Base-by-base conservation (phyloP, 495 filamentous ascomycete species). In the Penicillium nucicola region DNA sequence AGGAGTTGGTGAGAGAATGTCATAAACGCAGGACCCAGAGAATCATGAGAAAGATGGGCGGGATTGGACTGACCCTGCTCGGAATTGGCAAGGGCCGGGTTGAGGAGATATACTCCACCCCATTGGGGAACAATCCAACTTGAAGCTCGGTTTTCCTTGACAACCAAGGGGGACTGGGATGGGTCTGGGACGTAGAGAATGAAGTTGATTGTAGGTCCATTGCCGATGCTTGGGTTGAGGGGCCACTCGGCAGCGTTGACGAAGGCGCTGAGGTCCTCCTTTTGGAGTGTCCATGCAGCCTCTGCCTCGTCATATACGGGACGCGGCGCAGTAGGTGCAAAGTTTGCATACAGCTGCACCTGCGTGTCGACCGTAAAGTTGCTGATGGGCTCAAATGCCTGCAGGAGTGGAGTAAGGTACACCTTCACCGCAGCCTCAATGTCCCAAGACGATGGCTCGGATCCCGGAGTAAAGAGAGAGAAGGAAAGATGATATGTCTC, bases 221-320 rank as follows among this genome's bases (percentile, higher is more conserved):
- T 84, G 30, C 92, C 95, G 57, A 97, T 96, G 61, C 90, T 96
- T 13, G 93, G 93, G 57, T 86, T 92, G 20, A 98, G 71, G 0
- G 93, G 93, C 93, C 93, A 98, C 71, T 98, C 95, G 6, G 93
- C 93, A 25, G 90, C 91, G 60, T 98, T 98, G 69, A 97, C 90
- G 62, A 98, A 98, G 25, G 86, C 89, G 39, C 88, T 89, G 6
- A 98, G 78, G 60, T 96, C 91, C 61, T 96, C 87, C 62, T 89
- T 90, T 56, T 82, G 84, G 11, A 97, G 65, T 2, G 87, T 80
- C 80, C 85, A 89, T 5, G 76, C 69, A 9, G 71, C 70, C 20
- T 69, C 65, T 1, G 65, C 33, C 30, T 77, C 68, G 39, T 85
- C 78, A 53, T 71, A 83, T 48, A 80, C 70, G 1, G 82, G 83